Evolutionary conservation across 164 flowering plant species (phyloP).

Genomic region (Magnolia kwangsiensis): DNA sequence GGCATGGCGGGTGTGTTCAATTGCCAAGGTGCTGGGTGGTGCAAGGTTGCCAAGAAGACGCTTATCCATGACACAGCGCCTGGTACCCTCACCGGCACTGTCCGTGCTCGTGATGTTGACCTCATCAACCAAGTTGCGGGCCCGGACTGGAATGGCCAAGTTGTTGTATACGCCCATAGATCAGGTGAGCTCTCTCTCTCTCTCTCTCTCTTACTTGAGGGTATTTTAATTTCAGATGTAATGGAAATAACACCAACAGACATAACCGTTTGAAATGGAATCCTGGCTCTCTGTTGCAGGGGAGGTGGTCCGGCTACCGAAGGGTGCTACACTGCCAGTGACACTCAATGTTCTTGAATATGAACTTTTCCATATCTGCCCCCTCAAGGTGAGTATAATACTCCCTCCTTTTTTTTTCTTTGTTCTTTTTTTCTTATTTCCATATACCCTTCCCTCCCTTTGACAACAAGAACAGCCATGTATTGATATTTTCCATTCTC

Average conservation of each 20-base stretch:
- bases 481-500: background rate
- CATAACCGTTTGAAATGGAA: background rate
- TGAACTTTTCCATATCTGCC: slow-evolving; percentile 81
- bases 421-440: too few relatives aligned
- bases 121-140: slow-evolving; percentile 58
- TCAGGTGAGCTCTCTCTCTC: slow-evolving; percentile 39
- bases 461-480: too few relatives aligned
- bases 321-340: slow-evolving; percentile 71
- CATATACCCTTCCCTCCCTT: too few relatives aligned
- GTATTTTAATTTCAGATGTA: background rate
- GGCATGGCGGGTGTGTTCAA: slow-evolving; percentile 96
- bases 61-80: slow-evolving; percentile 86
- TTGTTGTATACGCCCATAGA: slow-evolving; percentile 50
- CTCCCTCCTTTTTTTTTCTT: background rate
- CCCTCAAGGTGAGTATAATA: slow-evolving; percentile 52
- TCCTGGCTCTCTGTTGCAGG: slow-evolving; percentile 38
- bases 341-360: slow-evolving; percentile 84
- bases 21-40: slow-evolving; percentile 99
- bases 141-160: slow-evolving; percentile 67
- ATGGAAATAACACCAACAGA: background rate
- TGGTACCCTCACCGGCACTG: slow-evolving; percentile 62
- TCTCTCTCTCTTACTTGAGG: background rate
- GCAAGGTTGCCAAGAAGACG: slow-evolving; percentile 71
- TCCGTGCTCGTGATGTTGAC: slow-evolving; percentile 68
- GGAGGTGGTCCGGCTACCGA: slow-evolving; percentile 63